Evolutionary conservation across 2,329 filamentous ascomycete genomes (phyloP), one percentile per base, ranked within the genome.

Genomic region (Periglandula ipomoeae): DNA sequence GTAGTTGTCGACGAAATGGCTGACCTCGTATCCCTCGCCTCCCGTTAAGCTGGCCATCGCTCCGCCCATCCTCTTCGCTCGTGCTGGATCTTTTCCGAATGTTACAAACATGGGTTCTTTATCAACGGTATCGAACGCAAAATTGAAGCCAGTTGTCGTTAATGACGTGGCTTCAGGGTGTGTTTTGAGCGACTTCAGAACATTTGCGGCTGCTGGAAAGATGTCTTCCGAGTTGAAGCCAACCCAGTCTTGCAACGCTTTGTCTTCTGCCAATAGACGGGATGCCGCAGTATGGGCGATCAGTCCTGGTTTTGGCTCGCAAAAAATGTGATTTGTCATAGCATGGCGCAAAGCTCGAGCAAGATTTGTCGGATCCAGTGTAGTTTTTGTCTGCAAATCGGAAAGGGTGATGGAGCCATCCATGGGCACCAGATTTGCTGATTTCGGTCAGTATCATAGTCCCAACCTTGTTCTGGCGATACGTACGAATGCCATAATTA

Each of bases 241-340:
- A 4, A 79, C 65, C 75, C 77, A 81, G 52, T 73, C 73, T 46
- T 71, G 67, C 49, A 81, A 68, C 22, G 62, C 58, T 2, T 58
- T 53, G 55, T 80, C 72, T 48, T 73, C 66, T 11, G 70, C 72
- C 1, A 83, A 67, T 2, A 73, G 59, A 4, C 69, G 70, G 1
- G 77, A 81, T 1, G 71, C 69, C 1, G 75, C 72, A 2, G 75
- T 80, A 58, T 83, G 80, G 8, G 71, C 72, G 51, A 82, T 71
- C 2, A 69, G 52, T 1, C 73, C 72, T 0, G 74, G 71, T 5
- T 60, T 59, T 1, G 73, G 70, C 54, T 82, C 78, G 39, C 64
- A 58, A 61, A 83, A 81, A 50, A 82, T 69, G 10, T 68, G 65
- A 53, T 73, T 76, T 11, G 76, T 80, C 70, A 81, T 81, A 35